Conservation (phyloP, 768 basidiomycete species). For the Hypholoma sublateritium region DNA sequence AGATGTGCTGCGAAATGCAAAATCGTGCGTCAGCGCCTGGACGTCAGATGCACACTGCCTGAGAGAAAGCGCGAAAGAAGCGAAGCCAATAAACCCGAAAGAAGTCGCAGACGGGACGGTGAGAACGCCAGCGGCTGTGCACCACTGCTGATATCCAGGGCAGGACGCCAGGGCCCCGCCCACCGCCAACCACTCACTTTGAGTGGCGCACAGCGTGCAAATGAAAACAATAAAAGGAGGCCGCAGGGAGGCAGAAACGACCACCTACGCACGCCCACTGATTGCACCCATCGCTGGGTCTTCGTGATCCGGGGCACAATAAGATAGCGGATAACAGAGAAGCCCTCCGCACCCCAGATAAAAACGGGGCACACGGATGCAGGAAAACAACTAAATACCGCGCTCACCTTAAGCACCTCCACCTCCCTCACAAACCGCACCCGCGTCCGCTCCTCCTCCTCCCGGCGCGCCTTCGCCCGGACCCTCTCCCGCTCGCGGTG, state of each 20-base stretch:
- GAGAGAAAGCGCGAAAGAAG: background rate
- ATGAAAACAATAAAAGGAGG: background rate
- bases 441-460: constrained; percentile 67
- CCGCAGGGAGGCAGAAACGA: too few species aligned
- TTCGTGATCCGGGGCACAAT: background rate
- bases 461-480: constrained; percentile 18
- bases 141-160: too few species aligned
- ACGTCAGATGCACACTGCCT: background rate
- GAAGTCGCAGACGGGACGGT: too few species aligned
- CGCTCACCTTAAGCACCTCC: constrained; percentile 69
- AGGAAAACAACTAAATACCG: constrained; percentile 5
- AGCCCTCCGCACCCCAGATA: background rate
- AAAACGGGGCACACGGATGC: background rate
- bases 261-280: background rate
- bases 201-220: background rate
- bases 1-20: constrained; percentile 55
- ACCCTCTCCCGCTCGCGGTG: constrained; percentile 5
- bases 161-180: too few species aligned
- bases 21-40: constrained; percentile 3
- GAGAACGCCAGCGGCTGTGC: too few species aligned
- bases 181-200: background rate
- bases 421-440: constrained; percentile 83
- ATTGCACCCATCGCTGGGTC: background rate
- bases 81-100: background rate
- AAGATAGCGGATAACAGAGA: background rate